Percentiles rank a stretch among this genome's conserved stretches.
Conservation (phyloP, 192 early-diverging fungal species). For the Linnemannia zychae region DNA sequence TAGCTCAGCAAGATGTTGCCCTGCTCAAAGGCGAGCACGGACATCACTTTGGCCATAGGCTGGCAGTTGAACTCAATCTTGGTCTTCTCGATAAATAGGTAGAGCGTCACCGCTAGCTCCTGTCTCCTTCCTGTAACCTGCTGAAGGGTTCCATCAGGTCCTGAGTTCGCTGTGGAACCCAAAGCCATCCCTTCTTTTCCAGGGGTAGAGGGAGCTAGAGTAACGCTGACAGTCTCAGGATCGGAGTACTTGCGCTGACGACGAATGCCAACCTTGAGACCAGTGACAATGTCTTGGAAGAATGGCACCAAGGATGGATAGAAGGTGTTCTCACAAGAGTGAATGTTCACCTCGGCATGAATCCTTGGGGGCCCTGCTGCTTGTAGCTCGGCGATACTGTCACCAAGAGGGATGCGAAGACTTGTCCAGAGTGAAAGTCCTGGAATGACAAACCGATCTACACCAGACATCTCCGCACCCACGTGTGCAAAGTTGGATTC, state of each 20-base stretch:
- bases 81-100: conserved; percentile 73
- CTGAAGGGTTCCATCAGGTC: conserved; percentile 41
- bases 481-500: conserved; percentile 46
- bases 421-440: conserved; percentile 64
- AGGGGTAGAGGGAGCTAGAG: conserved; percentile 16
- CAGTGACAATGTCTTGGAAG: conserved; percentile 74
- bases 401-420: conserved; percentile 63
- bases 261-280: conserved; percentile 71
- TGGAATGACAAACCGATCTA: conserved; percentile 66
- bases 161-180: conserved; percentile 23
- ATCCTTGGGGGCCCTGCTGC: conserved; percentile 52
- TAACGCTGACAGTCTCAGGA: background rate
- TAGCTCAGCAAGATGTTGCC: conserved; percentile 73
- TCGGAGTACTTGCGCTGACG: conserved; percentile 48
- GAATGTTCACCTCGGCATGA: conserved; percentile 75
- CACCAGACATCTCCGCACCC: conserved; percentile 49
- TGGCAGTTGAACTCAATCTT: conserved; percentile 80
- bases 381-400: conserved; percentile 34
- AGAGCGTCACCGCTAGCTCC: conserved; percentile 62
- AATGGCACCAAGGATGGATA: conserved; percentile 80
- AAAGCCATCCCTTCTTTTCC: background rate
- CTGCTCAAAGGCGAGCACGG: conserved; percentile 76
- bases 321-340: conserved; percentile 77
- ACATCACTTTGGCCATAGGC: conserved; percentile 80
- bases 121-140: conserved; percentile 53